Evolutionary conservation across 2,329 filamentous ascomycete species (phyloP), one percentile per base, ranked within the genome.

Genomic region (Fusarium nelsonii): DNA sequence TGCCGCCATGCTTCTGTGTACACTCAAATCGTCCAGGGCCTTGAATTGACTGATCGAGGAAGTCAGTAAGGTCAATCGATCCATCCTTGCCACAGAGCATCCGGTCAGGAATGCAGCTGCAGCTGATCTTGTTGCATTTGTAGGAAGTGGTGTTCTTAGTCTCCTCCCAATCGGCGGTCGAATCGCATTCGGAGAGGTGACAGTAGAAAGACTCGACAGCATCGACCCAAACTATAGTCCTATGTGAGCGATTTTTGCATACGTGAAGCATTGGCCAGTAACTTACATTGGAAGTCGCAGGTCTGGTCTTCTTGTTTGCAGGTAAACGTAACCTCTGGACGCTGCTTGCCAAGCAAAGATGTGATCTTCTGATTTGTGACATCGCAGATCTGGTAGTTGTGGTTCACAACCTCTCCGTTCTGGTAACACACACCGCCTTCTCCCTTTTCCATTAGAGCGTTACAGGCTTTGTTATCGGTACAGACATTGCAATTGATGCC

Each of bases 401-500:
- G 90, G 74, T 96, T 94, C 68, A 98, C 91, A 12, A 97, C 91
- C 71, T 97, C 89, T 45, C 95, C 95, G 72, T 95, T 91, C 75
- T 92, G 91, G 78, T 97, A 98, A 82, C 96, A 99, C 12, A 97
- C 90, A 33, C 94, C 96, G 45, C 91, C 93, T 65, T 93, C 87
- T 5, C 88, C 88, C 15, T 91, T 89, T 6, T 93, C 92, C 90
- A 97, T 97, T 80, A 99, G 84, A 34, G 92, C 90, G 77, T 96
- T 89, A 76, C 96, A 99, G 16, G 92, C 94, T 71, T 91, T 84
- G 78, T 98, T 86, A 6, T 90, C 89, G 64, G 91, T 90, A 81
- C 96, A 99, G 58, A 99, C 93, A 75, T 96, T 99, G 87, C 96
- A 99, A 84, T 99, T 99, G 82, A 99, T 95, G 68, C 96, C 96